Evolutionary conservation across 129 eudicot genomes (phyloP).

Genomic region (Chrysanthemum lavandulifolium): DNA sequence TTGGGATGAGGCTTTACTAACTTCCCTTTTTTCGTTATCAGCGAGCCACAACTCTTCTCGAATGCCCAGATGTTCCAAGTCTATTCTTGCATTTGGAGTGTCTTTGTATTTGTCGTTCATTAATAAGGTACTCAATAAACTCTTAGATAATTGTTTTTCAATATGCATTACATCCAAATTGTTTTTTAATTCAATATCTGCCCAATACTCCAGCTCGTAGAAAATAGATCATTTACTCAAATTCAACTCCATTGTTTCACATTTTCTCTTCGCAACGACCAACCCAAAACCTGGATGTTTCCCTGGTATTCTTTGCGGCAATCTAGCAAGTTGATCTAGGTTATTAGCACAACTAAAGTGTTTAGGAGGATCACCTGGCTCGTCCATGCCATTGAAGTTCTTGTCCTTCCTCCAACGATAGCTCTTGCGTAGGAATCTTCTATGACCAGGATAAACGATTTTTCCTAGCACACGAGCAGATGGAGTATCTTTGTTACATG

Average conservation of each 20-base stretch:
- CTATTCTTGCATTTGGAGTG: neutral
- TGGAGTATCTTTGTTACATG: neutral
- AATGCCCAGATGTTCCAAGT: neutral
- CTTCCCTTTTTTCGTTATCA: neutral
- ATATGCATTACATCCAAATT: conserved; percentile 11
- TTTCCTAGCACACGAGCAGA: neutral
- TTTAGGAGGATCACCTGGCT: neutral
- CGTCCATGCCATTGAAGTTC: neutral
- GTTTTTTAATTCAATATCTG: neutral
- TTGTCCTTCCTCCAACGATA: neutral
- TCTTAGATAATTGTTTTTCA: neutral
- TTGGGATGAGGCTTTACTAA: neutral
- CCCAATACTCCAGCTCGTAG: conserved; percentile 1
- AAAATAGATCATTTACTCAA: neutral
- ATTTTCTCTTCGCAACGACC: neutral
- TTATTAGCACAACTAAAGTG: neutral
- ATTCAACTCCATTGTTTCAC: neutral
- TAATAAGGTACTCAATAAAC: neutral
- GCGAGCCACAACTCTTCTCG: neutral
- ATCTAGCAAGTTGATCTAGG: neutral
- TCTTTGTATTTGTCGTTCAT: conserved; percentile 1
- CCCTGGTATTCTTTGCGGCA: neutral
- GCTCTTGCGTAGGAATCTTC: neutral
- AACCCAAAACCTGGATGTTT: conserved; percentile 2
- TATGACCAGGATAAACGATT: conserved; percentile 1